Conservation (phyloP, 2,329 filamentous ascomycete genomes). For the Fusarium buxicola region DNA sequence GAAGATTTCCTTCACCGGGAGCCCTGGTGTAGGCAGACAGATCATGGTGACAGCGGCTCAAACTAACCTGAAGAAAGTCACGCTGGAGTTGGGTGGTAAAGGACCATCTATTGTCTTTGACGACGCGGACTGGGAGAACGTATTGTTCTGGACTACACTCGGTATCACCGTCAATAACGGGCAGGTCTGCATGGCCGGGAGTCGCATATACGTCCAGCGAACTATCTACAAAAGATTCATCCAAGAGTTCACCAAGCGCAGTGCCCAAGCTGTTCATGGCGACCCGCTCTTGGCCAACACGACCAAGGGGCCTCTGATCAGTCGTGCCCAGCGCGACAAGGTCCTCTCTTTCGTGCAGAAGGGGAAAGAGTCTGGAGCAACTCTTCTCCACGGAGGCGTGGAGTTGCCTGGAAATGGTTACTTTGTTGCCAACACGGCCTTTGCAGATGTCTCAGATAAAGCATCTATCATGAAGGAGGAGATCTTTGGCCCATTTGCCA, state of each 20-base stretch:
- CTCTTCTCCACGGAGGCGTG: constrained; percentile 33
- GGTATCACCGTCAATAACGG: constrained; percentile 65
- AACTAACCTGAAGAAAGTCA: constrained; percentile 67
- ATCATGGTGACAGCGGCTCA: constrained; percentile 75
- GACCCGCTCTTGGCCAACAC: constrained; percentile 49
- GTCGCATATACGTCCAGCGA: constrained; percentile 69
- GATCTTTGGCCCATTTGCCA: constrained; percentile 49
- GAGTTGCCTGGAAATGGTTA: constrained; percentile 36
- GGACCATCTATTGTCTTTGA: constrained; percentile 68
- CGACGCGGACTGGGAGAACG: constrained; percentile 70
- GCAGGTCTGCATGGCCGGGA: constrained; percentile 70
- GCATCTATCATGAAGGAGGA: constrained; percentile 47
- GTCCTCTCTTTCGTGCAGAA: constrained; percentile 69
- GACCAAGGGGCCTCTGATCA: constrained; percentile 56
- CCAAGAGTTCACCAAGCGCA: constrained; percentile 65
- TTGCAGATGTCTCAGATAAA: constrained; percentile 42
- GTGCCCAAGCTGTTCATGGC: constrained; percentile 52
- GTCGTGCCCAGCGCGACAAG: constrained; percentile 70
- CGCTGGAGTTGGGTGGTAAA: constrained; percentile 71
- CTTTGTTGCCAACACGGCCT: constrained; percentile 47
- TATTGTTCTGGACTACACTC: constrained; percentile 61
- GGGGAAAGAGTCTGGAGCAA: constrained; percentile 26
- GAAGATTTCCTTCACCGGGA: constrained; percentile 81
- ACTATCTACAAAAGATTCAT: constrained; percentile 69
- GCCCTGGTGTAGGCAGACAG: constrained; percentile 72